Base-by-base conservation (phyloP, 768 basidiomycete species). In the Lactarius trivialis region DNA sequence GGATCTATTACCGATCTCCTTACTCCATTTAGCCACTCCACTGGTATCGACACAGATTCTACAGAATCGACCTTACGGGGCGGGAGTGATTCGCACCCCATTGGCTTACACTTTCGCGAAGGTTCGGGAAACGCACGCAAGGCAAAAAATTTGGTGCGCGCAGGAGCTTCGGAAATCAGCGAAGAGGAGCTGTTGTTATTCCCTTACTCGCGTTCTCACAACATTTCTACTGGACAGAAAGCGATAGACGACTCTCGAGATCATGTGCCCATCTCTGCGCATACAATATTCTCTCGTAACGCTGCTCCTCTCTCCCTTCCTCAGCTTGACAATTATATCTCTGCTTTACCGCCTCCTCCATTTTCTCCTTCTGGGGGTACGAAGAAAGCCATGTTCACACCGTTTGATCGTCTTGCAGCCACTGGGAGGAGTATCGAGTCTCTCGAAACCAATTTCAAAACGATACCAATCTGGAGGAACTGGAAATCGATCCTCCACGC, bases 381-480 rank as follows among this genome's bases (percentile, higher is more conserved):
- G 19, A 51, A 50, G 12, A 33, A 49, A n/a, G 56, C 45, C 14
- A 84, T 85, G 80, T 89, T 89, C 66, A 78, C 79, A 56, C 88
- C 87, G 6, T 76, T 89, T 78, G 81, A 86, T 48, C 75, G 73
- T 30, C 73, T 89, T 37, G 76, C 74, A 6, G 76, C 76, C 30
- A 71, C 78, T 1, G 79, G 79, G 9, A 76, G 72, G 63, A 78
- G 79, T 4, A 70, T 89, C 14, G 83, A 82, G 24, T 84, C 86
- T 64, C 70, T 89, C 59, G 85, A 88, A 71, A 72, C 73, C 52
- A 89, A 88, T 65, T 71, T 76, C 7, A 74, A 67, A 26, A 68
- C 77, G 41, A 68, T 77, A 14, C 82, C 83, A 12, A 70, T 71
- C 28, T 88, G 84, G 82, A 76, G 79, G 63, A 81, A 85, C 68